Evolutionary conservation across 306 rosid species (phyloP).

Genomic region (Malus sylvestris): DNA sequence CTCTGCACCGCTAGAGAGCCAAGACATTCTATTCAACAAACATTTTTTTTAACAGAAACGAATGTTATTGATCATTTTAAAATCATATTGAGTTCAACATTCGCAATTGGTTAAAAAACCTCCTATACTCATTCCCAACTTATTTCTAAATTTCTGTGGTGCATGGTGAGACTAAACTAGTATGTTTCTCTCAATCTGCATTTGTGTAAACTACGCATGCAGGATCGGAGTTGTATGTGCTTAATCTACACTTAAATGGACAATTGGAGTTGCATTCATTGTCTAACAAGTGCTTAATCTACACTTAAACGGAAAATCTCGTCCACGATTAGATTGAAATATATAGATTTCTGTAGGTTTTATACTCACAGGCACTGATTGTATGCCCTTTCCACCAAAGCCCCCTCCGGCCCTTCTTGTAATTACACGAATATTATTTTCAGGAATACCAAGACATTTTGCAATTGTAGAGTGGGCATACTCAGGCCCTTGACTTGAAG

Average conservation of each 20-base stretch:
- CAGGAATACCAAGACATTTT: slow-evolving; percentile 70
- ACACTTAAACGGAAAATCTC: not conserved
- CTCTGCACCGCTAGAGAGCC: no score
- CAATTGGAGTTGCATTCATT: not conserved
- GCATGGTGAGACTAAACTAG: not conserved
- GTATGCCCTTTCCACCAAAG: slow-evolving; percentile 76
- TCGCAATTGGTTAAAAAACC: no score
- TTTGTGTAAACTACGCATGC: not conserved
- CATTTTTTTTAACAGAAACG: no score
- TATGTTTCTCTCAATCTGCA: not conserved
- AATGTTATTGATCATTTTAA: no score
- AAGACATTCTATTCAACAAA: no score
- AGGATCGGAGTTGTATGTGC: not conserved
- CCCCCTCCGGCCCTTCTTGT: slow-evolving; percentile 95
- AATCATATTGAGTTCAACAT: no score
- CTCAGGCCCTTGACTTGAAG: slow-evolving; percentile 69
- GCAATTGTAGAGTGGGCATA: slow-evolving; percentile 45
- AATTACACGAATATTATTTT: slow-evolving; percentile 74
- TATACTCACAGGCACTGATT: slow-evolving; percentile 59
- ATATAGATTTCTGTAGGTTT: not conserved
- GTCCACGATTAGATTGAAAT: not conserved
- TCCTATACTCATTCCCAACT: not conserved
- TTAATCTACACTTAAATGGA: not conserved
- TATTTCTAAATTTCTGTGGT: no score
- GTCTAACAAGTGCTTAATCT: not conserved